A percentile compares a stretch with the other conserved stretches of the same genome.
Evolutionary conservation across 257 asterid genomes (phyloP).

Genomic region (Nicotiana otophora): DNA sequence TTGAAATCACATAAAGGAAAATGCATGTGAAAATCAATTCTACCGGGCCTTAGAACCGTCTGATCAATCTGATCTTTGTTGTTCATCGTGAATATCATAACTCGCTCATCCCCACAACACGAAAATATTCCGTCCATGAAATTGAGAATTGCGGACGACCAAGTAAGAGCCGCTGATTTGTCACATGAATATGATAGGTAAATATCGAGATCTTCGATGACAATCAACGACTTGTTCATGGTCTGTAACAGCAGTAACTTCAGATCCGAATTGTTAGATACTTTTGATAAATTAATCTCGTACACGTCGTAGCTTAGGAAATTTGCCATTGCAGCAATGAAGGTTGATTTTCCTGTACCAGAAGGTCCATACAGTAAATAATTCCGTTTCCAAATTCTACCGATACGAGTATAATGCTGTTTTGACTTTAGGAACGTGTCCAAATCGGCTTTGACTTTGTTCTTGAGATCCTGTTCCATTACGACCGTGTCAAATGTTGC

Average conservation of each 20-base stretch:
- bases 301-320: conserved; percentile 60
- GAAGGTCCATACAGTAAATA: conserved; percentile 68
- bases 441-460: conserved; percentile 60
- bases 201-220: conserved; percentile 80
- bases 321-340: conserved; percentile 74
- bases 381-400: conserved; percentile 89
- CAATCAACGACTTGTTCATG: conserved; percentile 56
- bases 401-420: conserved; percentile 71
- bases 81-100: conserved; percentile 76
- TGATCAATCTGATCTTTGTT: conserved; percentile 55
- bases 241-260: conserved; percentile 65
- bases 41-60: conserved; percentile 65
- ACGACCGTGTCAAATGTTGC: conserved; percentile 76
- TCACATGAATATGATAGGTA: conserved; percentile 21
- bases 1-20: conserved; percentile 80
- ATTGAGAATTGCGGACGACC: conserved; percentile 49
- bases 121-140: conserved; percentile 93
- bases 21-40: conserved; percentile 71
- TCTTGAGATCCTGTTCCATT: conserved; percentile 82
- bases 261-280: conserved; percentile 58
- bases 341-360: conserved; percentile 88
- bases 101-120: conserved; percentile 74
- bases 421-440: conserved; percentile 68
- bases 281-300: conserved; percentile 56
- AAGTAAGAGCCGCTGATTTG: conserved; percentile 48